Base-by-base conservation (phyloP, 208 protist species). In the Tetramitus jugosus region DNA sequence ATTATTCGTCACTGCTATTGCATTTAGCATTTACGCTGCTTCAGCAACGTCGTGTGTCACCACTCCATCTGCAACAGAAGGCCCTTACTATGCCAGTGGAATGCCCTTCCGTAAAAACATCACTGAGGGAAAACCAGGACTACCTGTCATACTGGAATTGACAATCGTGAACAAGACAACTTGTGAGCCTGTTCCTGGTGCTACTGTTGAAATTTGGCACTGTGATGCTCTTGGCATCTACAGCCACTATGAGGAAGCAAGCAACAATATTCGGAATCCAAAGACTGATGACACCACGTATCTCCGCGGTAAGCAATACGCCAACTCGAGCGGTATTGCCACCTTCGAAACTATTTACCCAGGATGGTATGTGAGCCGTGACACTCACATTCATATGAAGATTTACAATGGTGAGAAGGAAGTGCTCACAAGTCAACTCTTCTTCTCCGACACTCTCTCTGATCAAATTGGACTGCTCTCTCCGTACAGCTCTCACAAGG, bases 201-300 rank as follows among this genome's bases (percentile, higher is more conserved):
- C 64, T 31, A 71, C 72, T 13, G 79, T 81, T 49, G 79, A 81
- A 31, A 78, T 81, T 43, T 81, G 79, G 79, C 79, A 81, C 33
- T 81, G 79, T 64, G 79, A 81, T 61, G 33, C 43, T 26, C 8
- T 65, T 0, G 79, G 79, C 3, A n/a, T 37, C 45, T 81, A 81
- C 46, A 78, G 69, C 3, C 79, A 81, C 71, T 81, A 46, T 49
- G 69, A 67, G 26, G 78, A 72, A 45, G 62, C 60, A 33, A 33
- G 23, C 14, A 60, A 60, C 3, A 60, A 60, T 60, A 3, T 26
- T 60, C 46, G 42, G 31, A 78, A 43, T 43, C 67, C 53, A 42
- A 62, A 76, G 17, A 62, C 39, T 6, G 71, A 42, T 3, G n/a
- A 45, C 29, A 69, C 56, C 23, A 81, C 71, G 10, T 81, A 79